phyloP scores from a whole-genome alignment of 2,329 filamentous ascomycete species.

The Pseudogymnoascus pannorum region DNA sequence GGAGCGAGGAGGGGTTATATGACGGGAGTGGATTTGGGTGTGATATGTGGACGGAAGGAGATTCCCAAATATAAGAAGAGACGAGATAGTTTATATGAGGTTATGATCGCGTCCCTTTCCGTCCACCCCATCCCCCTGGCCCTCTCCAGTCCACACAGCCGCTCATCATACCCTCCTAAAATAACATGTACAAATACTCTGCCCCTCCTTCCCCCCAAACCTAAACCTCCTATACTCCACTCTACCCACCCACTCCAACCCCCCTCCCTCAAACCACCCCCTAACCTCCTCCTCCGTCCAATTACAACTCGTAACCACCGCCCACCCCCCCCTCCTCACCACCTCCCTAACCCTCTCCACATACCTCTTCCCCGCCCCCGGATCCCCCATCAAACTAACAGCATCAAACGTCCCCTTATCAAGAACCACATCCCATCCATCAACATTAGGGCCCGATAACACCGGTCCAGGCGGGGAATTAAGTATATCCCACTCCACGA shows the following conservation, averaged over 20 bases:
- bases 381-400: slow-evolving; percentile 64
- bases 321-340: slow-evolving; percentile 61
- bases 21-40: background rate
- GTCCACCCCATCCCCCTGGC: too few species aligned
- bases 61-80: background rate
- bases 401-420: slow-evolving; percentile 99
- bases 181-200: slow-evolving; percentile 81
- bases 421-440: slow-evolving; percentile 81
- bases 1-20: background rate
- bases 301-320: slow-evolving; percentile 93
- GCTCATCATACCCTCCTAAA: slow-evolving; percentile 52
- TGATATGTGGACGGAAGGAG: background rate
- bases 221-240: slow-evolving; percentile 80
- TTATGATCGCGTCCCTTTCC: background rate
- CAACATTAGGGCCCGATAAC: slow-evolving; percentile 13
- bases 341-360: slow-evolving; percentile 58
- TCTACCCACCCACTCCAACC: slow-evolving; percentile 49
- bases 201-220: slow-evolving; percentile 82
- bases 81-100: background rate
- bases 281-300: slow-evolving; percentile 88
- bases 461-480: slow-evolving; percentile 31
- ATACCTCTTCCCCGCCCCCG: slow-evolving; percentile 63
- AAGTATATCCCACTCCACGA: slow-evolving; percentile 47
- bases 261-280: slow-evolving; percentile 61
- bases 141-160: too few species aligned